A percentile compares a stretch with the other conserved stretches of the same genome.
These are phyloP conservation scores for Neonectria hederae DNA, from an alignment of 2,329 filamentous ascomycete species.

Conservation along the genomic window DNA sequence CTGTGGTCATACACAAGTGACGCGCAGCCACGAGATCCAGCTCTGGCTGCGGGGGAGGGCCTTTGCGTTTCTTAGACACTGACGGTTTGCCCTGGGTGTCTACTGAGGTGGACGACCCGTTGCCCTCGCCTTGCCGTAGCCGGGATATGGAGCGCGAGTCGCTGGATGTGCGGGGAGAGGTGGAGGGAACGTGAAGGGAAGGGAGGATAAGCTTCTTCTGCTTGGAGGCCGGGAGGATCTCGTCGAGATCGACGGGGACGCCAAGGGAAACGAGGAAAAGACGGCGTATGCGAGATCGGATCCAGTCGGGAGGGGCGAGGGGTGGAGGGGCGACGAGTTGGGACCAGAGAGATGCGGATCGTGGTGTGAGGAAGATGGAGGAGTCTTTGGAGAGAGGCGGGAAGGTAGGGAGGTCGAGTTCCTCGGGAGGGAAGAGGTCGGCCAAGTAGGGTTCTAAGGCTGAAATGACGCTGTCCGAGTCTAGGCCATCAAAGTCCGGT, in stretches of 20 bases:
- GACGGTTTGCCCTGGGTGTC: slow-evolving; percentile 67
- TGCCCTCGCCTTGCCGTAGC: slow-evolving; percentile 58
- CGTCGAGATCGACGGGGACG: slow-evolving; percentile 94
- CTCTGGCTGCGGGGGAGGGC: slow-evolving; percentile 74
- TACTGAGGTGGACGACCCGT: slow-evolving; percentile 66
- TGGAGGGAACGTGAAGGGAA: slow-evolving; percentile 77
- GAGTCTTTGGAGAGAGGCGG: slow-evolving; percentile 63
- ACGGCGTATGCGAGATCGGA: slow-evolving; percentile 91
- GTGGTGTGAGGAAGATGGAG: slow-evolving; percentile 82
- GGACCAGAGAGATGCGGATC: slow-evolving; percentile 92
- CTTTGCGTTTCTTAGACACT: slow-evolving; percentile 58
- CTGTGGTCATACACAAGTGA: slow-evolving; percentile 83
- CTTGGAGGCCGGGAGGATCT: slow-evolving; percentile 95
- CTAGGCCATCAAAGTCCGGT: slow-evolving; percentile 72
- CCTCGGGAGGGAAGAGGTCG: slow-evolving; percentile 69
- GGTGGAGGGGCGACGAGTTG: slow-evolving; percentile 95
- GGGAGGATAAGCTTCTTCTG: slow-evolving; percentile 97
- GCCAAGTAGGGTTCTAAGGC: slow-evolving; percentile 74
- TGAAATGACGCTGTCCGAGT: slow-evolving; percentile 67
- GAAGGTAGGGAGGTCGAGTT: slow-evolving; percentile 60
- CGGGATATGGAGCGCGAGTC: slow-evolving; percentile 62
- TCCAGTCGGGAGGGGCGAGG: slow-evolving; percentile 96
- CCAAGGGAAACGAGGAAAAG: slow-evolving; percentile 96
- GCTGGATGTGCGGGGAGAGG: slow-evolving; percentile 64
- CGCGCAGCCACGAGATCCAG: slow-evolving; percentile 82